Conservation (phyloP, 129 eudicot genomes). For the Pulicaria dysenterica region DNA sequence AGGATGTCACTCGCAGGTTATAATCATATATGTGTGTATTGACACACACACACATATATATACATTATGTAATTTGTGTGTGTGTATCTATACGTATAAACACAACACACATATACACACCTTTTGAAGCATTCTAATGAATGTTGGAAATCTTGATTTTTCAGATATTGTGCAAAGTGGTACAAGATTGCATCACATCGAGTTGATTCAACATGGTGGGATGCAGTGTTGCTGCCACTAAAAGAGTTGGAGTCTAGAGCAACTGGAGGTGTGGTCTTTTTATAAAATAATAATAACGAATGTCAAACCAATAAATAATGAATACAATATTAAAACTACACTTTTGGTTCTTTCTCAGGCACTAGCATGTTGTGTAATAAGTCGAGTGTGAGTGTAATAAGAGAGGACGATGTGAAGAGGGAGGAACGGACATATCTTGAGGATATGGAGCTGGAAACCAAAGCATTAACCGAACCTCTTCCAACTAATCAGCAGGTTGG, state of each 20-base stretch:
- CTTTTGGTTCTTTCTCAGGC: slow-evolving; percentile 29
- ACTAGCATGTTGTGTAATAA: slow-evolving; percentile 9
- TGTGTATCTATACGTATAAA: no score
- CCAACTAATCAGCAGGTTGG: slow-evolving; percentile 95
- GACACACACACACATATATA: neutral
- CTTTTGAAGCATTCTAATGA: neutral
- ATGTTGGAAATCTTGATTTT: slow-evolving; percentile 20
- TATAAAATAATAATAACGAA: slow-evolving; percentile 28
- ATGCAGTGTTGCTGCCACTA: slow-evolving; percentile 71
- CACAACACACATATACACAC: neutral
- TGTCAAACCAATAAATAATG: slow-evolving; percentile 8
- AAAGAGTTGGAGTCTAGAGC: slow-evolving; percentile 72
- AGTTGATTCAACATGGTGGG: slow-evolving; percentile 81
- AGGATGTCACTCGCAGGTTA: slow-evolving; percentile 98
- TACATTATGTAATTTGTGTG: neutral
- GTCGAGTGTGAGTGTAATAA: slow-evolving; percentile 5
- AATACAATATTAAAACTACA: slow-evolving; percentile 1
- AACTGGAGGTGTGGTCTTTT: slow-evolving; percentile 46
- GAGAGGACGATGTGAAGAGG: slow-evolving; percentile 22
- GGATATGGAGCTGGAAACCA: slow-evolving; percentile 93
- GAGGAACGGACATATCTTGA: slow-evolving; percentile 57
- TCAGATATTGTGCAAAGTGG: slow-evolving; percentile 92
- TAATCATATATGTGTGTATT: neutral
- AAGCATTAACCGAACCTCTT: slow-evolving; percentile 95
- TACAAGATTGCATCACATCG: slow-evolving; percentile 85